Percentiles rank a stretch among this genome's conserved stretches.
phyloP scores from a whole-genome alignment of 495 filamentous ascomycete species.

The Neurospora hispaniola region DNA sequence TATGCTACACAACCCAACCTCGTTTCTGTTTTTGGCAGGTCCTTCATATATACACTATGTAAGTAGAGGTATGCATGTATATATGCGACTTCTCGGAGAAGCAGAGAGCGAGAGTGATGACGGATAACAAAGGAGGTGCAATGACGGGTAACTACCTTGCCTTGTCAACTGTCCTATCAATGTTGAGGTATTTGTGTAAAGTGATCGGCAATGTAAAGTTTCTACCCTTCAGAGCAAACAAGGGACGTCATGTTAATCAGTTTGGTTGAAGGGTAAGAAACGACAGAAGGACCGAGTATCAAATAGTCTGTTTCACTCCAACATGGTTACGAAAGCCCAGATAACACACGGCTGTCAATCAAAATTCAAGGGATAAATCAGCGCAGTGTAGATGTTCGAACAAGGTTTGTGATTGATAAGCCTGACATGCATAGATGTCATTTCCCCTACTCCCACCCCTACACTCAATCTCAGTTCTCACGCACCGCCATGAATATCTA shows the following conservation, averaged over 20 bases:
- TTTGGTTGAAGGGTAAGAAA: no score
- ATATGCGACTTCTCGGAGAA: background rate
- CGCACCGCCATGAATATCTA: background rate
- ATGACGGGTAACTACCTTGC: background rate
- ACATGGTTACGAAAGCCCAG: background rate
- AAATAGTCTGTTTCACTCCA: background rate
- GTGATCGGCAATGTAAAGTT: background rate
- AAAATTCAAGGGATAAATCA: background rate
- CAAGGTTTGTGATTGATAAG: background rate
- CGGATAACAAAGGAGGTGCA: background rate
- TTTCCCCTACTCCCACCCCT: background rate
- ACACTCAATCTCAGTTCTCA: background rate
- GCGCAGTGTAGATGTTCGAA: background rate
- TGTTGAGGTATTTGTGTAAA: background rate
- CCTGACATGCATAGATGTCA: background rate
- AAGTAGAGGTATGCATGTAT: background rate
- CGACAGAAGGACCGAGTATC: no score
- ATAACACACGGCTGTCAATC: background rate
- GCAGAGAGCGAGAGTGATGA: background rate
- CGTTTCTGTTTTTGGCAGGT: background rate
- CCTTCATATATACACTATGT: background rate
- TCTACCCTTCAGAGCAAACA: background rate
- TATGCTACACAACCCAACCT: background rate
- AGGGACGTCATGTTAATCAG: background rate
- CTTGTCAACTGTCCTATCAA: background rate